Evolutionary conservation across 148 eudicot genomes (phyloP).

Genomic region (Tetragonia tetragonoides): DNA sequence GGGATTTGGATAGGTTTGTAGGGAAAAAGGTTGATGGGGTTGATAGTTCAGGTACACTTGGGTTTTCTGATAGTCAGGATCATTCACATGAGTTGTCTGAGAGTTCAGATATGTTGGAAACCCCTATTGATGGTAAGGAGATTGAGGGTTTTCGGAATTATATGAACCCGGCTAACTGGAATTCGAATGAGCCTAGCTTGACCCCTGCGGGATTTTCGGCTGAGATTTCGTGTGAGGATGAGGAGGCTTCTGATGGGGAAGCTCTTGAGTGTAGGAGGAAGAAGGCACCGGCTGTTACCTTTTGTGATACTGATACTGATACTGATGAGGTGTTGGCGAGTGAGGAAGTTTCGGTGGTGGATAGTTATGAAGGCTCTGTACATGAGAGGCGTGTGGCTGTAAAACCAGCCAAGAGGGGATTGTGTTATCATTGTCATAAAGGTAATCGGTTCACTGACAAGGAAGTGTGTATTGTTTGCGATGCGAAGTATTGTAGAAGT

Average conservation of each 20-base stretch:
- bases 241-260: constrained; percentile 38
- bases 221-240: constrained; percentile 32
- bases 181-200: constrained; percentile 12
- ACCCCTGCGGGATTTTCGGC: constrained; percentile 22
- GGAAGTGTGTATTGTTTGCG: constrained; percentile 72
- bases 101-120: constrained; percentile 56
- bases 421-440: constrained; percentile 58
- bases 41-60: constrained; percentile 56
- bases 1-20: not conserved
- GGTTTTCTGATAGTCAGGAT: constrained; percentile 56
- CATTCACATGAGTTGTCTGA: constrained; percentile 55
- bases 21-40: constrained; percentile 21
- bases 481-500: constrained; percentile 59
- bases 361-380: constrained; percentile 13
- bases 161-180: constrained; percentile 14
- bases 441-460: constrained; percentile 57
- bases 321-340: constrained; percentile 16
- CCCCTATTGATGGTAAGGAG: constrained; percentile 33
- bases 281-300: constrained; percentile 41
- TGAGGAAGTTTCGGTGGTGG: constrained; percentile 16
- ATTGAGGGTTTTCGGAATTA: constrained; percentile 17
- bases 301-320: constrained; percentile 40
- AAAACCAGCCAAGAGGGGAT: constrained; percentile 48
- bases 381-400: constrained; percentile 35
- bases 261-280: constrained; percentile 34